Base-by-base conservation (phyloP, 2,329 filamentous ascomycete species). In the Calonectria crousiana region DNA sequence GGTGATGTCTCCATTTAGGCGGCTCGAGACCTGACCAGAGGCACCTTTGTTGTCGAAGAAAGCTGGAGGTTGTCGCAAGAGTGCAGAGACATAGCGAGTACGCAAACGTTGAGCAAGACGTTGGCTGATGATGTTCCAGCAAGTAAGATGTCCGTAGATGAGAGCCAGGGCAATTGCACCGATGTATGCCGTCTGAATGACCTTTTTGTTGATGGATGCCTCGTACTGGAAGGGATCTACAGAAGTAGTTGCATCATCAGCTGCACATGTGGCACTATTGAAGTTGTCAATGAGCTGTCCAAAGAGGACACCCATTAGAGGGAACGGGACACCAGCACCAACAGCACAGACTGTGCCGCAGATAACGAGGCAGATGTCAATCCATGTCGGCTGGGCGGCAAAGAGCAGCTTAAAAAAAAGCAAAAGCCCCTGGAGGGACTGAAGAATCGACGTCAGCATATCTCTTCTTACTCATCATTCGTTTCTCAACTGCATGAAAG, bases 1-100 rank as follows among this genome's bases (percentile, higher is more conserved):
- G 67, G 92, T 89, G 51, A 94, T 92, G 78, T 94, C 92, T 72
- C 88, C 88, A 79, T 92, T 91, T 47, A 95, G 88, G 16, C 92
- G 87, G n/a, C 90, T 90, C 1, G 90, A 88, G 16, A 93, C 89
- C 81, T 93, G 90, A 14, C 92, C 92, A 0, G 91, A 78, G 11
- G 75, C 87, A 52, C 90, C 88, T 2, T 92, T 86, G 8, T 87
- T 88, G 78, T 93, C 92, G 79, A 93, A 93, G 81, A 90, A 93
- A 14, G 90, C 86, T 2, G 91, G 88, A 56, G 93, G 91, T 79
- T 93, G 91, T 62, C 88, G 86, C 23, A 94, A 84, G 14, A 93
- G 82, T 30, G 87, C 88, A 14, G 86, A 84, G 23, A 94, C 86
- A 77, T 93, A 93, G 34, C 84, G 86, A 74, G 91, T 90, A 60